Percentiles rank a stretch among this genome's conserved stretches.
Evolutionary conservation across 768 basidiomycete species (phyloP).

Genomic region (Pleurotus citrinopileatus): DNA sequence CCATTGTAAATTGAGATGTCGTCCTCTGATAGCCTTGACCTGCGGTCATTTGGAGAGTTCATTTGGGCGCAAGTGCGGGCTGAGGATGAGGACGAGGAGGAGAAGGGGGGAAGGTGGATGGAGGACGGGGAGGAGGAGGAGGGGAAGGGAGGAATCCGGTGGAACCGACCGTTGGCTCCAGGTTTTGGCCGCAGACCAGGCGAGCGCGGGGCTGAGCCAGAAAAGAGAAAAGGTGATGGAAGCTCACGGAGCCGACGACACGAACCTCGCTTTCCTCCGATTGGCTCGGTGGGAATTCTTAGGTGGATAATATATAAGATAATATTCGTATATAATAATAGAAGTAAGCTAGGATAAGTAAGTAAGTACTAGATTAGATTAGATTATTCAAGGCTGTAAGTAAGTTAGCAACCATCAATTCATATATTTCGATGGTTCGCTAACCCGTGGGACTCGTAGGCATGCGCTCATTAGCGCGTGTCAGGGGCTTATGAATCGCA

Average conservation of each 20-base stretch:
- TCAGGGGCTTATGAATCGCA: slow-evolving; percentile 39
- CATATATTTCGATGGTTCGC: not conserved
- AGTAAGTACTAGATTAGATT: not conserved
- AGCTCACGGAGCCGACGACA: slow-evolving; percentile 37
- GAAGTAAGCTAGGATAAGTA: not conserved
- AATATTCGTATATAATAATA: slow-evolving; percentile 2
- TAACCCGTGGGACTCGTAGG: slow-evolving; percentile 45
- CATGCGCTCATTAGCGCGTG: slow-evolving; percentile 48
- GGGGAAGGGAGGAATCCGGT: slow-evolving; percentile 19
- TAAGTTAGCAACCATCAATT: not conserved
- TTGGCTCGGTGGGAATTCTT: slow-evolving; percentile 9
- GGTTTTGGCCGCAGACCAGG: slow-evolving; percentile 57
- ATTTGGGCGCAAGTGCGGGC: slow-evolving; percentile 12
- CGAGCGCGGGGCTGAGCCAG: slow-evolving; percentile 60
- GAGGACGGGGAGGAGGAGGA: slow-evolving; percentile 15
- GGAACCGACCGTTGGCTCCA: slow-evolving; percentile 20
- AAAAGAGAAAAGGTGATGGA: slow-evolving; percentile 25
- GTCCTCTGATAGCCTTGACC: slow-evolving; percentile 31
- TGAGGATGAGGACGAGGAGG: slow-evolving; percentile 17
- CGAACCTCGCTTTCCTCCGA: slow-evolving; percentile 9
- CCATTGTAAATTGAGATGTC: not conserved
- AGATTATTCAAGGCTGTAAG: not conserved
- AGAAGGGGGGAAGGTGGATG: slow-evolving; percentile 18
- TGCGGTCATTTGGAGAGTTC: slow-evolving; percentile 26
- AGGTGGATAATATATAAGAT: slow-evolving; percentile 14